Percentiles rank a stretch among this genome's conserved stretches.
These are phyloP conservation scores for Parachaetomium inaequale DNA, from an alignment of 495 filamentous ascomycete genomes.

Conservation along the genomic window DNA sequence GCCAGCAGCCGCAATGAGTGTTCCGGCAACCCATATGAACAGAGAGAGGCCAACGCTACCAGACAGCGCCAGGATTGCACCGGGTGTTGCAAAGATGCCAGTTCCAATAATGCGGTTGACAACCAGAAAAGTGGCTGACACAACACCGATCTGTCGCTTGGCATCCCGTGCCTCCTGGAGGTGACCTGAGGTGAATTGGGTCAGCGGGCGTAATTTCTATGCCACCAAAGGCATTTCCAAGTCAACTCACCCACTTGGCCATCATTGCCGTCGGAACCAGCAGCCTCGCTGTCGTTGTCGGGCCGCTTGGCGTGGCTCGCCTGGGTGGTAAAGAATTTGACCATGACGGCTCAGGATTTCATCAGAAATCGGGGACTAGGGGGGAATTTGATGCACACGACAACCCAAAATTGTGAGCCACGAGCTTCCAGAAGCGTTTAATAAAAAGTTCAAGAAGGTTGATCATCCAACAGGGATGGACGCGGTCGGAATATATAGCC, in stretches of 20 bases:
- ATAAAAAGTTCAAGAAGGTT: neutral
- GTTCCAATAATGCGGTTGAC: constrained; percentile 68
- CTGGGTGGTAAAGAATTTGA: neutral
- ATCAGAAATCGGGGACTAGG: neutral
- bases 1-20: constrained; percentile 58
- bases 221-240: no score
- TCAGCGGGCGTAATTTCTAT: neutral
- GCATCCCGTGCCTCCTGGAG: constrained; percentile 29
- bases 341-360: constrained; percentile 4
- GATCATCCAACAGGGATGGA: neutral
- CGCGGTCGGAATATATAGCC: neutral
- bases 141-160: constrained; percentile 38
- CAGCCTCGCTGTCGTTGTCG: neutral
- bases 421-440: neutral
- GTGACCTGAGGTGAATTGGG: constrained; percentile 14
- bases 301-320: neutral
- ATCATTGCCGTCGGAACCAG: neutral
- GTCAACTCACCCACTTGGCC: constrained; percentile 11
- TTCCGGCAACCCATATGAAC: constrained; percentile 63
- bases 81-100: constrained; percentile 76
- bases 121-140: constrained; percentile 40
- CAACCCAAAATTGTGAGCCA: neutral
- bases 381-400: neutral
- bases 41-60: constrained; percentile 68
- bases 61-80: constrained; percentile 59